These are phyloP conservation scores for Leccinum pellstonianum DNA, from an alignment of 768 basidiomycete species.

Conservation along the genomic window DNA sequence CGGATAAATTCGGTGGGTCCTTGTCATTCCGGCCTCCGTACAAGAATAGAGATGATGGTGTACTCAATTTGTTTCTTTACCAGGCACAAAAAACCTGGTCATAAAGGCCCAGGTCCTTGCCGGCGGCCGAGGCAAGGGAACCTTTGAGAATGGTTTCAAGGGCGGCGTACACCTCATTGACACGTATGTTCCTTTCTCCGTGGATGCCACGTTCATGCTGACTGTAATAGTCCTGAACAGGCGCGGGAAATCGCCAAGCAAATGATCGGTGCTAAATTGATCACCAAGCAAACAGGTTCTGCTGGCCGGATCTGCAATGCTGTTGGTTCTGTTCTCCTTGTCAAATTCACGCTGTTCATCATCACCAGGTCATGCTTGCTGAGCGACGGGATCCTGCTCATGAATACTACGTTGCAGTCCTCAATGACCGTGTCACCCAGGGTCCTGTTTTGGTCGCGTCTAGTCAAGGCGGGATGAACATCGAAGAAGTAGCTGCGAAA, in stretches of 20 bases:
- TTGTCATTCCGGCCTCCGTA: background rate
- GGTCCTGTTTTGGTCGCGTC: conserved; percentile 94
- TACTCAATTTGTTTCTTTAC: background rate
- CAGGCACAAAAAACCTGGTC: conserved; percentile 78
- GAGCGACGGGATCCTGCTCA: conserved; percentile 91
- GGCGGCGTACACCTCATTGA: conserved; percentile 96
- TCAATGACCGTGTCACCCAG: conserved; percentile 89
- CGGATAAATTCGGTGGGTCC: conserved; percentile 78
- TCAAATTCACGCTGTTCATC: conserved; percentile 16
- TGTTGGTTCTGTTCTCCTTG: conserved; percentile 44
- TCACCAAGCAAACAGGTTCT: conserved; percentile 98
- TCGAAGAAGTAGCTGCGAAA: conserved; percentile 97
- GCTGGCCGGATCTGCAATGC: conserved; percentile 93
- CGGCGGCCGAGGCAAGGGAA: conserved; percentile 97
- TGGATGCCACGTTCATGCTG: conserved; percentile 4
- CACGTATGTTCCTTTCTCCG: conserved; percentile 48
- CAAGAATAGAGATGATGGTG: background rate
- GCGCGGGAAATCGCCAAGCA: conserved; percentile 83
- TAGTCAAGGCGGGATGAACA: conserved; percentile 98
- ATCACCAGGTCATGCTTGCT: conserved; percentile 88
- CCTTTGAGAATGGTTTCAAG: conserved; percentile 93
- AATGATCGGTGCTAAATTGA: conserved; percentile 94
- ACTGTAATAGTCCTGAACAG: conserved; percentile 66
- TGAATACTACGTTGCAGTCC: conserved; percentile 96
- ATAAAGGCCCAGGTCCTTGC: conserved; percentile 99